Conservation (phyloP, 31 red algal genomes). For the Porphyra umbilicalis region DNA sequence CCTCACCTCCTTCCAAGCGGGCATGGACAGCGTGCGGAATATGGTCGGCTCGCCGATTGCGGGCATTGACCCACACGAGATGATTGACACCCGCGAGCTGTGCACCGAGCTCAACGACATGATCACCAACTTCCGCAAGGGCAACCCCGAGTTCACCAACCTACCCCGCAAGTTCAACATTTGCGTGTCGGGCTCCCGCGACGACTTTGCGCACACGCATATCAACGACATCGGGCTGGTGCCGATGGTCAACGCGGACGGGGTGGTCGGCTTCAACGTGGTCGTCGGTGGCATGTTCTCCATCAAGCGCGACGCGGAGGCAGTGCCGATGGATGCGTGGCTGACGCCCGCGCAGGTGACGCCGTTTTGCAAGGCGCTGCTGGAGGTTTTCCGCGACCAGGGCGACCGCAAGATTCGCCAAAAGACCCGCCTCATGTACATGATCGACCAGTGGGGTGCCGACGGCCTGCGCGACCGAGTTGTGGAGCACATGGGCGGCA, state of each 20-base stretch:
- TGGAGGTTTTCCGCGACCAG: conserved; percentile 74
- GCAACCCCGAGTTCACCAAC: conserved; percentile 63
- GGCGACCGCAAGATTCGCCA: conserved; percentile 58
- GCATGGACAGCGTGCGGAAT: conserved; percentile 95
- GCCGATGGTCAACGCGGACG: conserved; percentile 33
- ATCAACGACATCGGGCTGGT: conserved; percentile 91
- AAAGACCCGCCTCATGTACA: conserved; percentile 73
- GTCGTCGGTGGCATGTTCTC: conserved; percentile 86
- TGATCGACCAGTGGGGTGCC: conserved; percentile 70
- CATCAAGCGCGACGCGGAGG: conserved; percentile 53
- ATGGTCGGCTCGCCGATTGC: conserved; percentile 85
- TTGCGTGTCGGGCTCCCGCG: conserved; percentile 60
- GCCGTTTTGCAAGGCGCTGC: conserved; percentile 46
- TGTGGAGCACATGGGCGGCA: conserved; percentile 19
- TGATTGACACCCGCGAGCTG: conserved; percentile 62
- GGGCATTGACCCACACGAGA: conserved; percentile 83
- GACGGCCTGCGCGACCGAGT: conserved; percentile 44
- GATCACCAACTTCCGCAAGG: conserved; percentile 71
- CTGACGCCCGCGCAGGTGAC: conserved; percentile 50
- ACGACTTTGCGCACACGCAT: conserved; percentile 90
- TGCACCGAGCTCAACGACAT: conserved; percentile 68
- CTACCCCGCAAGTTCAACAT: conserved; percentile 96
- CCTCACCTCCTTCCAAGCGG: conserved; percentile 65
- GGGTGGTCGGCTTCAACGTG: conserved; percentile 73
- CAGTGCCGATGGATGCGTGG: conserved; percentile 69